Conservation (phyloP, 2,329 filamentous ascomycete genomes). For the Herpotrichia juniperi region DNA sequence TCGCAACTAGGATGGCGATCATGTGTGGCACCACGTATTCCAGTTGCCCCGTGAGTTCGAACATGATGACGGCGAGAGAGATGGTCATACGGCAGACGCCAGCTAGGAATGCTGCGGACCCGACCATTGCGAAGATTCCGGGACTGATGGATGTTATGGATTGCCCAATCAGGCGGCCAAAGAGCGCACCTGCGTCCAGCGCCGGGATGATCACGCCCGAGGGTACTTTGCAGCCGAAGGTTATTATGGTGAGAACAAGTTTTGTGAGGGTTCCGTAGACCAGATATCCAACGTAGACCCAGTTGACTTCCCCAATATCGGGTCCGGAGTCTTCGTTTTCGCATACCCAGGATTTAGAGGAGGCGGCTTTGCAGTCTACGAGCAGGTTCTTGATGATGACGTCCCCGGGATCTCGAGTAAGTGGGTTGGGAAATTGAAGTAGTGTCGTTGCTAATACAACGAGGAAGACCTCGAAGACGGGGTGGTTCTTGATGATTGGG, state of each 20-base stretch:
- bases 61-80: conserved; percentile 65
- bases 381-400: conserved; percentile 63
- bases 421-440: conserved; percentile 62
- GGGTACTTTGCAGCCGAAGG: conserved; percentile 66
- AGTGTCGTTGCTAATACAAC: conserved; percentile 61
- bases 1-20: conserved; percentile 64
- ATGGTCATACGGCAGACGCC: conserved; percentile 66
- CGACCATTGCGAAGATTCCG: conserved; percentile 66
- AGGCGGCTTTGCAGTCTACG: conserved; percentile 56
- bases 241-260: conserved; percentile 62
- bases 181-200: conserved; percentile 63
- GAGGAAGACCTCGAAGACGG: conserved; percentile 62
- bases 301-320: conserved; percentile 29
- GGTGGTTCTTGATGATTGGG: conserved; percentile 59
- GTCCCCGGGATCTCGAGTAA: conserved; percentile 62
- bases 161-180: conserved; percentile 61
- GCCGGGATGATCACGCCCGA: conserved; percentile 67
- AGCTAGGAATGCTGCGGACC: conserved; percentile 63
- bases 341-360: conserved; percentile 56
- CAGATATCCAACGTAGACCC: conserved; percentile 58
- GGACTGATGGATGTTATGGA: conserved; percentile 55
- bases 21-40: conserved; percentile 64
- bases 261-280: conserved; percentile 61
- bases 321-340: conserved; percentile 50
- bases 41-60: conserved; percentile 64